Conservation (phyloP, 768 basidiomycete species). For the Steccherinum ochraceum region DNA sequence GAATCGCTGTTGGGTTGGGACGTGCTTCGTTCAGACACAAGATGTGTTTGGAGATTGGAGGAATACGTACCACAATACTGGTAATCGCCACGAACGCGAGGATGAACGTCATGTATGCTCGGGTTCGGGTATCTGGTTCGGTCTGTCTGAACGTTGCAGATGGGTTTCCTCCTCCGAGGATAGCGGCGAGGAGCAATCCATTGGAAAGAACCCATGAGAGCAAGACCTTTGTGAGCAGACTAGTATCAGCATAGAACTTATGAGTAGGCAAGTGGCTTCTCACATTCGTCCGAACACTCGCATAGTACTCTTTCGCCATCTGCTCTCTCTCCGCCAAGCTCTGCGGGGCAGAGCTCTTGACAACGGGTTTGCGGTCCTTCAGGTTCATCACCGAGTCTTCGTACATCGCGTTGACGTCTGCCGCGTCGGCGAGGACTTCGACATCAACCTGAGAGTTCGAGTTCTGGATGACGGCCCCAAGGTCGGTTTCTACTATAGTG, state of each 20-base stretch:
- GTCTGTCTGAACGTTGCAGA: slow-evolving; percentile 53
- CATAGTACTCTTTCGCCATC: slow-evolving; percentile 81
- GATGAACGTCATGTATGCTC: slow-evolving; percentile 75
- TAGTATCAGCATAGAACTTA: slow-evolving; percentile 14
- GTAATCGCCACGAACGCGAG: slow-evolving; percentile 77
- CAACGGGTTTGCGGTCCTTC: slow-evolving; percentile 43
- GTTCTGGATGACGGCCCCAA: slow-evolving; percentile 80
- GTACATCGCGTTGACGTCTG: slow-evolving; percentile 79
- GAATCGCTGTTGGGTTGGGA: slow-evolving; percentile 41
- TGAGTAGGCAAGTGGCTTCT: slow-evolving; percentile 7
- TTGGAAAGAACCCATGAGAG: slow-evolving; percentile 63
- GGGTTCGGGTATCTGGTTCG: slow-evolving; percentile 47
- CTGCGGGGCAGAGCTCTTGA: slow-evolving; percentile 24
- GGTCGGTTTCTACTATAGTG: slow-evolving; percentile 61
- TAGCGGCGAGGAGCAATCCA: slow-evolving; percentile 64
- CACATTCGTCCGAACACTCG: slow-evolving; percentile 79
- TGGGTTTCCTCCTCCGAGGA: slow-evolving; percentile 56
- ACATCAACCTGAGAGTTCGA: slow-evolving; percentile 80
- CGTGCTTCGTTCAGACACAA: not conserved
- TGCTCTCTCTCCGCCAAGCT: slow-evolving; percentile 62
- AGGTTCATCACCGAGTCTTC: slow-evolving; percentile 78
- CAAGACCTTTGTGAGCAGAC: slow-evolving; percentile 39
- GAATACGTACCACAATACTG: slow-evolving; percentile 46
- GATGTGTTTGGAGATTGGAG: not conserved
- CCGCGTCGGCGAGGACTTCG: slow-evolving; percentile 75